A percentile compares a stretch with the other conserved stretches of the same genome.
These are phyloP conservation scores for Penicillium sp. DNA, from an alignment of 2,329 filamentous ascomycete species.

Conservation along the genomic window DNA sequence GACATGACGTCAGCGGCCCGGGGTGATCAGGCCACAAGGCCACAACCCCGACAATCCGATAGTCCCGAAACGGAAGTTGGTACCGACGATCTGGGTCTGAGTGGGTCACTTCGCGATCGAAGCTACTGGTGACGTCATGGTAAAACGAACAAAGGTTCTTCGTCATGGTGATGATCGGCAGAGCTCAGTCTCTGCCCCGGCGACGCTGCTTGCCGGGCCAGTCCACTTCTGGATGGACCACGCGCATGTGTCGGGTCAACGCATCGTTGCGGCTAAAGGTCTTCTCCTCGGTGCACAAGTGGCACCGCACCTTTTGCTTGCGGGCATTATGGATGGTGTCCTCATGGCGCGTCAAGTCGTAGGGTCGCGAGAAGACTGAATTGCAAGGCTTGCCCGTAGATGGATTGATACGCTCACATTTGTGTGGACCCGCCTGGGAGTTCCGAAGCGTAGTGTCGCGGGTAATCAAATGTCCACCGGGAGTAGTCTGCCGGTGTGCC, in stretches of 20 bases:
- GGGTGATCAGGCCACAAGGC: constrained; percentile 16
- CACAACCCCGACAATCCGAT: constrained; percentile 3
- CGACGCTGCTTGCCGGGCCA: constrained; percentile 61
- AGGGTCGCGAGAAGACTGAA: constrained; percentile 88
- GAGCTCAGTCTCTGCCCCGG: constrained; percentile 33
- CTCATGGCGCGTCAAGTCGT: constrained; percentile 93
- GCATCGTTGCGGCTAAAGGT: constrained; percentile 95
- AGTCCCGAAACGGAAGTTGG: constrained; percentile 9
- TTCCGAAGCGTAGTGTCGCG: constrained; percentile 55
- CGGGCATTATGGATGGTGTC: constrained; percentile 94
- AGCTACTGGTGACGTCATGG: constrained; percentile 12
- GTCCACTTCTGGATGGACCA: constrained; percentile 84
- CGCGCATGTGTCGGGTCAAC: constrained; percentile 85
- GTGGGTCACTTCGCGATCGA: constrained; percentile 9
- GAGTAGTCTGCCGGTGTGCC: constrained; percentile 70
- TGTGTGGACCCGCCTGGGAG: constrained; percentile 87
- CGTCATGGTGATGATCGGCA: constrained; percentile 19
- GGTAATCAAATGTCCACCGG: constrained; percentile 42
- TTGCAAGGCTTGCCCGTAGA: constrained; percentile 93
- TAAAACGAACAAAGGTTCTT: constrained; percentile 6
- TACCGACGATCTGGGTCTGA: constrained; percentile 12
- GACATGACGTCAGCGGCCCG: constrained; percentile 11
- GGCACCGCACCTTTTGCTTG: constrained; percentile 91
- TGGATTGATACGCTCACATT: constrained; percentile 87
- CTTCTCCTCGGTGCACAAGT: constrained; percentile 91